Evolutionary conservation across 306 rosid genomes (phyloP).

Genomic region (Quercus parvula): DNA sequence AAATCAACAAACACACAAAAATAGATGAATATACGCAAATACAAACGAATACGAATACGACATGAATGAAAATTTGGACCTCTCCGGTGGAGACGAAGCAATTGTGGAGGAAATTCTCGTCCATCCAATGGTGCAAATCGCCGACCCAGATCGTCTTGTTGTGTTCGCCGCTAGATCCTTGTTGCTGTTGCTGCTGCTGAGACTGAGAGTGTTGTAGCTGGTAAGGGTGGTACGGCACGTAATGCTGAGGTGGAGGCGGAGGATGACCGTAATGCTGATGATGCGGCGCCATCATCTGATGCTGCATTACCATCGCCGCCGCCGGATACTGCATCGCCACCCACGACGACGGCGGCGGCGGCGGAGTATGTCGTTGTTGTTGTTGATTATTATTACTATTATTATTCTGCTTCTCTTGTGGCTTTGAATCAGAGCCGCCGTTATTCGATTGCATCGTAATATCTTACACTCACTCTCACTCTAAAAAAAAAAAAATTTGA

Average conservation of each 20-base stretch:
- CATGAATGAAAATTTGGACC: slow-evolving; percentile 14
- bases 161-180: slow-evolving; percentile 61
- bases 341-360: slow-evolving; percentile 39
- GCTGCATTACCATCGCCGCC: slow-evolving; percentile 95
- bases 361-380: slow-evolving; percentile 22
- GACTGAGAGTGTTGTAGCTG: slow-evolving; percentile 45
- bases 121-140: slow-evolving; percentile 95
- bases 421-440: slow-evolving; percentile 71
- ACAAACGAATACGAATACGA: neutral
- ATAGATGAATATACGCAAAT: too few species aligned
- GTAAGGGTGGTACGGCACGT: slow-evolving; percentile 73
- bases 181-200: slow-evolving; percentile 40
- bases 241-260: slow-evolving; percentile 49
- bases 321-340: slow-evolving; percentile 85
- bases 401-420: slow-evolving; percentile 34
- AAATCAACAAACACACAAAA: neutral
- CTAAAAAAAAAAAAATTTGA: neutral
- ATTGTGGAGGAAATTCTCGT: slow-evolving; percentile 76
- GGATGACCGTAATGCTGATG: slow-evolving; percentile 65
- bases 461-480: neutral
- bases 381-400: neutral
- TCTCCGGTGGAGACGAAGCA: slow-evolving; percentile 78
- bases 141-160: slow-evolving; percentile 93
- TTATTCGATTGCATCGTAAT: slow-evolving; percentile 56
- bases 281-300: slow-evolving; percentile 65